phyloP scores from a whole-genome alignment of 495 filamentous ascomycete genomes.

The Tuber brumale region DNA sequence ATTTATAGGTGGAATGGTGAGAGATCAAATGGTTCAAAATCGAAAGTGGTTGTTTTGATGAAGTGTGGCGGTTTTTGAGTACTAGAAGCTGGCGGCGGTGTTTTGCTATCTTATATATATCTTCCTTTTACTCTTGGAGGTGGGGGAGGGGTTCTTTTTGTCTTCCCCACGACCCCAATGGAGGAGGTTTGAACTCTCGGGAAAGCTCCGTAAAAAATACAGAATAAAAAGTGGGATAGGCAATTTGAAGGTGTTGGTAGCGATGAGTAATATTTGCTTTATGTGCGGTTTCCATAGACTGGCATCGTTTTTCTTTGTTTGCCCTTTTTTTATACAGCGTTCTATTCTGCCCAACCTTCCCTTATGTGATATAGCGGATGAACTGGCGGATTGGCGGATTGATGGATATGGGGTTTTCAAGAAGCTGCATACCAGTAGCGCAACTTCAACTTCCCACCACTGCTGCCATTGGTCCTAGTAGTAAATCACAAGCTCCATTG shows the following conservation, averaged over 20 bases:
- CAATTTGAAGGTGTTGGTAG: neutral
- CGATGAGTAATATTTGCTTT: neutral
- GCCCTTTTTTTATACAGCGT: too few relatives aligned
- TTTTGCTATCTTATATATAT: neutral
- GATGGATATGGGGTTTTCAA: neutral
- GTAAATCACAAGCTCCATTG: neutral
- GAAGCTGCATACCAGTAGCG: neutral
- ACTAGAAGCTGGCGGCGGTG: neutral
- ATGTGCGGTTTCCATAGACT: neutral
- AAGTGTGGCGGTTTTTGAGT: neutral
- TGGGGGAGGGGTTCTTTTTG: neutral
- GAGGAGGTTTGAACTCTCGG: neutral
- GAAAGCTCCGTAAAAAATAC: neutral
- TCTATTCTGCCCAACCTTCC: neutral
- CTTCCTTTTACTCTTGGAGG: neutral
- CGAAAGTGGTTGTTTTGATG: neutral
- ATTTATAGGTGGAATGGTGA: constrained; percentile 3
- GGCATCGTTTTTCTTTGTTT: neutral
- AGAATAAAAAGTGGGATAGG: neutral
- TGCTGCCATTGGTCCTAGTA: neutral
- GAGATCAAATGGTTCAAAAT: neutral
- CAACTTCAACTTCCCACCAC: neutral
- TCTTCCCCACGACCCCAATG: neutral
- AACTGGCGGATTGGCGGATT: neutral
- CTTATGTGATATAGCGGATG: neutral